phyloP scores from a whole-genome alignment of 2,329 filamentous ascomycete species.

The Penicillium palitans region DNA sequence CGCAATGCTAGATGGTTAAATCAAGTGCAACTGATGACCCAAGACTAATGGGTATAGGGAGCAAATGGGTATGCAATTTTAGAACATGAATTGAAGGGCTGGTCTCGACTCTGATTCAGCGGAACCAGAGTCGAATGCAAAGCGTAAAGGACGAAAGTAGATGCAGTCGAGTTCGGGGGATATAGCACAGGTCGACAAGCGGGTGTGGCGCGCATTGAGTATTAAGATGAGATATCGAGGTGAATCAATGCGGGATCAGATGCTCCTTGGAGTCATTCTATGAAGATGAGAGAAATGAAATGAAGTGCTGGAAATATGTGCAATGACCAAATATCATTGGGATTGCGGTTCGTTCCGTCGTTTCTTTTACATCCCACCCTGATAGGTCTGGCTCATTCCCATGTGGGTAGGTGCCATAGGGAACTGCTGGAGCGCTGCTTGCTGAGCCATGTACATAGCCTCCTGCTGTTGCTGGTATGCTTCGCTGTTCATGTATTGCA shows the following conservation, averaged over 20 bases:
- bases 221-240: slow-evolving; percentile 19
- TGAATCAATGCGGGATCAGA: slow-evolving; percentile 18
- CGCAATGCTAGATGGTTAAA: slow-evolving; percentile 48
- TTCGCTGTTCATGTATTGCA: slow-evolving; percentile 40
- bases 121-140: slow-evolving; percentile 25
- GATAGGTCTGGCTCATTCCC: slow-evolving; percentile 37
- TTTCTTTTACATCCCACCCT: slow-evolving; percentile 23
- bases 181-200: slow-evolving; percentile 22
- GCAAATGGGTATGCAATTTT: slow-evolving; percentile 40
- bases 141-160: slow-evolving; percentile 19
- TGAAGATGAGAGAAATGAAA: slow-evolving; percentile 16
- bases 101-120: slow-evolving; percentile 23
- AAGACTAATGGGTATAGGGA: slow-evolving; percentile 31
- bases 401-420: slow-evolving; percentile 34
- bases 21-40: slow-evolving; percentile 38
- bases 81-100: slow-evolving; percentile 26
- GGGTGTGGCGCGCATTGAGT: slow-evolving; percentile 9
- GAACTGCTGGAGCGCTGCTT: slow-evolving; percentile 32
- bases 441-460: slow-evolving; percentile 35
- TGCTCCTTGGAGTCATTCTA: slow-evolving; percentile 18
- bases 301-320: slow-evolving; percentile 24
- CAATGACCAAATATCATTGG: slow-evolving; percentile 23
- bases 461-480: slow-evolving; percentile 36
- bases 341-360: slow-evolving; percentile 14
- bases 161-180: slow-evolving; percentile 10